Evolutionary conservation across 225 moss, liverwort and hornwort species (phyloP).

Genomic region (Lunularia cruciata): DNA sequence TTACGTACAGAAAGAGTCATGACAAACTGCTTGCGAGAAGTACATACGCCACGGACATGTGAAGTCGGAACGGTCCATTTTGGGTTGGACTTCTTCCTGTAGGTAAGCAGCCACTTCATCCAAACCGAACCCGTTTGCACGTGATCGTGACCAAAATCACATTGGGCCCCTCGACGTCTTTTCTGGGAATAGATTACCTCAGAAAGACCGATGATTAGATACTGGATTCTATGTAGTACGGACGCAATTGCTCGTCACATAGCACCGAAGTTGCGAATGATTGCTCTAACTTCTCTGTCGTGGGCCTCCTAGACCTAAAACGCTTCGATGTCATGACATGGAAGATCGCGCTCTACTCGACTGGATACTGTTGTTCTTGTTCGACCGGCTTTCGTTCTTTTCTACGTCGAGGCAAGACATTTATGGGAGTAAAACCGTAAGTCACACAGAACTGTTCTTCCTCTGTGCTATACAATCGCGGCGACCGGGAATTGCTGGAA

Average conservation of each 20-base stretch:
- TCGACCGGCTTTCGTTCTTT: not conserved
- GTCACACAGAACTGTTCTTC: no score
- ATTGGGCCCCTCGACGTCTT: not conserved
- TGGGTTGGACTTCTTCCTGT: not conserved
- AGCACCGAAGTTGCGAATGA: not conserved
- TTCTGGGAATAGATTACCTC: not conserved
- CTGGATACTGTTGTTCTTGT: not conserved
- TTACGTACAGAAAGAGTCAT: no score
- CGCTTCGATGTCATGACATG: not conserved
- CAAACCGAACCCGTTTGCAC: not conserved
- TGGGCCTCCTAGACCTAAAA: not conserved
- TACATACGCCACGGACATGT: no score
- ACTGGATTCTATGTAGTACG: not conserved
- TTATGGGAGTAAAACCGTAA: no score
- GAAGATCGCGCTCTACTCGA: not conserved
- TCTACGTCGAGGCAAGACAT: not conserved
- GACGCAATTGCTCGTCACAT: slow-evolving; percentile 5
- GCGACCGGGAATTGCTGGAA: no score
- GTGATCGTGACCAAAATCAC: not conserved
- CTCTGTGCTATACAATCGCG: no score
- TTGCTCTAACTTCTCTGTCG: not conserved
- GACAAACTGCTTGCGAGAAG: no score
- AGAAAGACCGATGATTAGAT: slow-evolving; percentile 3
- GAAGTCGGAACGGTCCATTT: not conserved
- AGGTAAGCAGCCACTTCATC: not conserved